Conservation (phyloP, 2,329 filamentous ascomycete species). For the Diaporthe destruens region DNA sequence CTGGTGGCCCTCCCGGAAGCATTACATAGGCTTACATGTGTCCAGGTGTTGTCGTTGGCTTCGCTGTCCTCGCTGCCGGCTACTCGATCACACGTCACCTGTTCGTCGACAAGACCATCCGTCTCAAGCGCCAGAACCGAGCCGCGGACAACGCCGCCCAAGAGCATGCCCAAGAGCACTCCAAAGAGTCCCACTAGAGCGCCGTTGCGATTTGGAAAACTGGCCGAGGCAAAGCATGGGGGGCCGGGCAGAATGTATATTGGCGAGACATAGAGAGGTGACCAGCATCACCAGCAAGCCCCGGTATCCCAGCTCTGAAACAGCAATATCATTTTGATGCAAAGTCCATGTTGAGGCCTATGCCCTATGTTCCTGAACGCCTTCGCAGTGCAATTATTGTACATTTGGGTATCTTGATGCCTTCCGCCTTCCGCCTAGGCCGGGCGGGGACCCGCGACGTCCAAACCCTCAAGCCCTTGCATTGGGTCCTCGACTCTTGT, state of each 20-base stretch:
- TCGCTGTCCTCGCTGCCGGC: conserved; percentile 82
- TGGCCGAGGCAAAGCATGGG: conserved; percentile 38
- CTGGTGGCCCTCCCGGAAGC: conserved; percentile 21
- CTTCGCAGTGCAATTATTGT: conserved; percentile 57
- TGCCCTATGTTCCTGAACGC: conserved; percentile 53
- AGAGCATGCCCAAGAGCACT: conserved; percentile 39
- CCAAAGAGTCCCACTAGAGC: conserved; percentile 51
- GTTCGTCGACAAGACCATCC: conserved; percentile 89
- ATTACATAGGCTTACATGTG: conserved; percentile 46
- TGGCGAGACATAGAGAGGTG: conserved; percentile 39
- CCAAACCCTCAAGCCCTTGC: conserved; percentile 93
- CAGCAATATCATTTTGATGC: conserved; percentile 37
- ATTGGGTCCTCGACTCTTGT: conserved; percentile 83
- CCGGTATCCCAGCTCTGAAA: conserved; percentile 30
- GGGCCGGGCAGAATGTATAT: conserved; percentile 41
- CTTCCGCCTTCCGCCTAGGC: conserved; percentile 59
- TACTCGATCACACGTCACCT: conserved; percentile 90
- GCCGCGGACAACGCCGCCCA: conserved; percentile 53
- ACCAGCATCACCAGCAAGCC: conserved; percentile 34
- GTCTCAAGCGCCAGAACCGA: conserved; percentile 80
- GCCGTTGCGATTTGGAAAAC: conserved; percentile 32
- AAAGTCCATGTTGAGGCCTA: conserved; percentile 40
- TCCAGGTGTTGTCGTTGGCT: conserved; percentile 86
- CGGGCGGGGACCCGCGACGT: conserved; percentile 91
- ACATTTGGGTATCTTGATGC: conserved; percentile 41